phyloP scores from a whole-genome alignment of 2,329 filamentous ascomycete genomes.

The Geoglossum cookeanum region DNA sequence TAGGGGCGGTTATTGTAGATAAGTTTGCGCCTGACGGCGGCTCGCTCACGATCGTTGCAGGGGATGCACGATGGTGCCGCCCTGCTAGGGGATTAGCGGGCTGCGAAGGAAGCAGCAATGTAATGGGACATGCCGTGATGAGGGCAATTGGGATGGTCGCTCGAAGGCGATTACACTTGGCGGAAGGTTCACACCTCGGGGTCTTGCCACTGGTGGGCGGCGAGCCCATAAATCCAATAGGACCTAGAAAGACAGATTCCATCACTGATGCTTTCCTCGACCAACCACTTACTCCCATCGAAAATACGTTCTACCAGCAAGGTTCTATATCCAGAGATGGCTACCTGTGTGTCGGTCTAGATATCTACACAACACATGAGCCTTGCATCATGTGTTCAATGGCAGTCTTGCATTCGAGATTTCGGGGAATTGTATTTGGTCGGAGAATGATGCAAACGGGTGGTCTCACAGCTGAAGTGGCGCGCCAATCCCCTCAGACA shows the following conservation, averaged over 20 bases:
- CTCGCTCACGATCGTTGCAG: conserved; percentile 51
- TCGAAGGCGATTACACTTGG: conserved; percentile 27
- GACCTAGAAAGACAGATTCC: conserved; percentile 7
- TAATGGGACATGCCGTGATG: conserved; percentile 60
- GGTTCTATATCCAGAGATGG: conserved; percentile 54
- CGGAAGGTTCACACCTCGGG: conserved; percentile 11
- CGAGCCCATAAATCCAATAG: not conserved
- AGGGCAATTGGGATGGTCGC: conserved; percentile 71
- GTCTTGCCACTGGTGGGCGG: conserved; percentile 1
- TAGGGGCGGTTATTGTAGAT: conserved; percentile 61
- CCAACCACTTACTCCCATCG: conserved; percentile 46
- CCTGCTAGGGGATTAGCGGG: conserved; percentile 12
- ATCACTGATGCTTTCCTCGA: conserved; percentile 44
- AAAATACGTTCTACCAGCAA: conserved; percentile 40
- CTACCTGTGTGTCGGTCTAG: conserved; percentile 84
- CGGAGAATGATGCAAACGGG: conserved; percentile 64
- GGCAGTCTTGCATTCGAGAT: conserved; percentile 86
- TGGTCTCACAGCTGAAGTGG: conserved; percentile 54
- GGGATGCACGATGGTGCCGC: conserved; percentile 52
- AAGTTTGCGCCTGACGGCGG: conserved; percentile 26
- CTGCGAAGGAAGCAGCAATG: conserved; percentile 40
- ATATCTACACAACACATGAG: conserved; percentile 88
- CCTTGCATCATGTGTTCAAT: conserved; percentile 94
- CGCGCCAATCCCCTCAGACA: conserved; percentile 4
- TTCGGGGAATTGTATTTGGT: conserved; percentile 68